These are phyloP conservation scores for Domatiomyces globalis DNA, from an alignment of 2,329 filamentous ascomycete species.

Conservation along the genomic window DNA sequence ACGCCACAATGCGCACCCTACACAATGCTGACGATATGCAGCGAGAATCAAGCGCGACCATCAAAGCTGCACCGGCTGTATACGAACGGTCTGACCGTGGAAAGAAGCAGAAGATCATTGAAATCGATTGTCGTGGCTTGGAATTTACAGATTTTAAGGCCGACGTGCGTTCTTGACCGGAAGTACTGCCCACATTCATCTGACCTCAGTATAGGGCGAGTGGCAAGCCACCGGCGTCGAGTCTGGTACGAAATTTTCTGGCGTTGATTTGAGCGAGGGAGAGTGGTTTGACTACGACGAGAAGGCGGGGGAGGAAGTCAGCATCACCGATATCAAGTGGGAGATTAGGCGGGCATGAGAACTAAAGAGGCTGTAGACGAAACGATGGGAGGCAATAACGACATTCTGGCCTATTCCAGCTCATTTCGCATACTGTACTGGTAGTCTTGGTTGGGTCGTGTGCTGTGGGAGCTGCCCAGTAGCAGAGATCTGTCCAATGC, in stretches of 20 bases:
- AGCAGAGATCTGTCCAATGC: too few relatives aligned
- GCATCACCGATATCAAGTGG: conserved; percentile 80
- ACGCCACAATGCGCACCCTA: not conserved
- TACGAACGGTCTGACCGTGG: conserved; percentile 61
- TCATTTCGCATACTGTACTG: not conserved
- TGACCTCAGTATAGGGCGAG: conserved; percentile 48
- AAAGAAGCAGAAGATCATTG: conserved; percentile 64
- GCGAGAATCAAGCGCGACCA: conserved; percentile 74
- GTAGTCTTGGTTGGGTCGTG: too few relatives aligned
- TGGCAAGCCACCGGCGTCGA: conserved; percentile 77
- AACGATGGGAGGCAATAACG: not conserved
- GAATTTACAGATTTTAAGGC: conserved; percentile 85
- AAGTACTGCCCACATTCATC: not conserved
- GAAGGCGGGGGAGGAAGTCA: conserved; percentile 81
- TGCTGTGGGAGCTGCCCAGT: too few relatives aligned
- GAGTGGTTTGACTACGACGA: conserved; percentile 99
- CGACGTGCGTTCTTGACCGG: conserved; percentile 46
- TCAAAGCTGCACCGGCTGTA: conserved; percentile 56
- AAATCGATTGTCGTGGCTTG: conserved; percentile 85
- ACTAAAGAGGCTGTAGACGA: not conserved
- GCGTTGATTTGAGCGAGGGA: conserved; percentile 69
- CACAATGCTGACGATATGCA: conserved; percentile 23
- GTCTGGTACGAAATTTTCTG: conserved; percentile 65
- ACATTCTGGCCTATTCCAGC: not conserved
- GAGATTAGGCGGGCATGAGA: conserved; percentile 56